Evolutionary conservation across 2,329 filamentous ascomycete species (phyloP).

Genomic region (Penicillium sp.): DNA sequence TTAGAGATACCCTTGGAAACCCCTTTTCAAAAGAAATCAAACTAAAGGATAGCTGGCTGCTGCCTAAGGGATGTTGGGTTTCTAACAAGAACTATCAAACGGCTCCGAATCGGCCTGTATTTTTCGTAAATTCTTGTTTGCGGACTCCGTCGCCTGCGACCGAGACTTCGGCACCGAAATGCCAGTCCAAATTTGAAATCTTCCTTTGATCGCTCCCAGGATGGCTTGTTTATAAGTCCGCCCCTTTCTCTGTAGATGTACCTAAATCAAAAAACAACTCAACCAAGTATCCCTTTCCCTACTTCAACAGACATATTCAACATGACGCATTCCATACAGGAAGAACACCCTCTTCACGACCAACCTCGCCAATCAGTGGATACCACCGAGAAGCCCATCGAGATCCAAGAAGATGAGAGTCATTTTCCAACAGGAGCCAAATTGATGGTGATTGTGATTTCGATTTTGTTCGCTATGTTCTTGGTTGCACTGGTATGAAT

Average conservation of each 20-base stretch:
- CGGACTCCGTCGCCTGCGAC: no score
- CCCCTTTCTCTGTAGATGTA: neutral
- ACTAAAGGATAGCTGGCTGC: neutral
- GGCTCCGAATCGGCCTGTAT: no score
- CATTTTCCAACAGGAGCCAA: slow-evolving; percentile 5
- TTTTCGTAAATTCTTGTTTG: no score
- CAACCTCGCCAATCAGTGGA: neutral
- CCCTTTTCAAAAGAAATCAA: neutral
- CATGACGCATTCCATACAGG: neutral
- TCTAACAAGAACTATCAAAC: no score
- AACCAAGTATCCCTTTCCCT: neutral
- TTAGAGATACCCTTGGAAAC: neutral
- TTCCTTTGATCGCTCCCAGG: neutral
- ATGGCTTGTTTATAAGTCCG: neutral
- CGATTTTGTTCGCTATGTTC: slow-evolving; percentile 19
- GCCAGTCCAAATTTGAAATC: no score
- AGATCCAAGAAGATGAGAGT: neutral
- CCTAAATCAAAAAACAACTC: neutral
- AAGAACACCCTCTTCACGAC: neutral
- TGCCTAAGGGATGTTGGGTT: no score
- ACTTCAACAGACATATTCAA: neutral
- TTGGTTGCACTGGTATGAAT: slow-evolving; percentile 23
- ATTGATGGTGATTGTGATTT: slow-evolving; percentile 7
- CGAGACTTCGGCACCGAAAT: neutral
- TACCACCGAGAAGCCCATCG: neutral